Evolutionary conservation across 2,329 filamentous ascomycete genomes (phyloP).

Genomic region (Westerdykella sp.): DNA sequence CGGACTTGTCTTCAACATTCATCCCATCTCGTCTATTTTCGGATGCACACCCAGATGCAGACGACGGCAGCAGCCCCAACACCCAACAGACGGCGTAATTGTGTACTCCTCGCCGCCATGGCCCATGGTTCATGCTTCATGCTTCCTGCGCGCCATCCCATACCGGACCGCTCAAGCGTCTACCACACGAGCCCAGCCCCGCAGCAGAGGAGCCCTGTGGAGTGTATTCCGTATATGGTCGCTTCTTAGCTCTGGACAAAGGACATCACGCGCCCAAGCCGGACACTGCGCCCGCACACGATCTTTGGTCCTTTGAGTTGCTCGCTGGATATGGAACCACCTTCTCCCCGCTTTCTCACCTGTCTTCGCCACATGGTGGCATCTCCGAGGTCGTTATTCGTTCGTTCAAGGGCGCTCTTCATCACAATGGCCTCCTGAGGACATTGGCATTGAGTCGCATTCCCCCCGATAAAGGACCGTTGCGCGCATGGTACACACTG

Average conservation of each 20-base stretch:
- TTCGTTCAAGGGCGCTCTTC: no score
- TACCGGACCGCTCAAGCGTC: conserved; percentile 19
- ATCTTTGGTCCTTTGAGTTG: conserved; percentile 15
- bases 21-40: conserved; percentile 16
- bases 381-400: no score
- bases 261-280: conserved; percentile 27
- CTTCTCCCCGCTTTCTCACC: no score
- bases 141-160: conserved; percentile 33
- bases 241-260: conserved; percentile 7
- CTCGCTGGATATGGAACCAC: conserved; percentile 8
- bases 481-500: no score
- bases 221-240: no score
- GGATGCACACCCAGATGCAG: conserved; percentile 14
- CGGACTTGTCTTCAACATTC: conserved; percentile 9
- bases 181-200: conserved; percentile 20
- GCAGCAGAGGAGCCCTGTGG: conserved; percentile 1
- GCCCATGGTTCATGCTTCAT: conserved; percentile 14
- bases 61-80: not conserved
- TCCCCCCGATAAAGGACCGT: no score
- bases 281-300: conserved; percentile 16
- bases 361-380: no score
- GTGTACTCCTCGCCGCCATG: conserved; percentile 11
- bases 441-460: no score
- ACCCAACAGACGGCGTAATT: conserved; percentile 13
- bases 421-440: no score